A percentile compares a stretch with the other conserved stretches of the same genome.
Conservation (phyloP, 129 eudicot species). For the Flaveria robusta region DNA sequence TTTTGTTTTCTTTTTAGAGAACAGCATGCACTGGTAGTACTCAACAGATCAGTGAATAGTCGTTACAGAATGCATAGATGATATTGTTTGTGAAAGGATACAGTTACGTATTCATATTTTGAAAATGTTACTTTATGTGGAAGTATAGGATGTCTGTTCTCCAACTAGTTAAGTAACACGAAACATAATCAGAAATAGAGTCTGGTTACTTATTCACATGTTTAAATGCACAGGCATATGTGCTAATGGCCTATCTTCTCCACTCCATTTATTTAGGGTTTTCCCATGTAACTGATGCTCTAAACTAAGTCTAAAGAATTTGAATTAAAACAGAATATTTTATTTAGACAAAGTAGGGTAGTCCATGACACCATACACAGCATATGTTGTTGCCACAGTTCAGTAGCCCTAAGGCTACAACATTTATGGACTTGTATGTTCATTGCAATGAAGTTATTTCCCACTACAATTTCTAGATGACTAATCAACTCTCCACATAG, state of each 20-base stretch:
- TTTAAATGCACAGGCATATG: not conserved
- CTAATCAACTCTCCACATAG: constrained; percentile 10
- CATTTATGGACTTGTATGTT: not conserved
- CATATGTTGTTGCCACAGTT: not conserved
- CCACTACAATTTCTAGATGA: not conserved
- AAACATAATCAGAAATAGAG: not conserved
- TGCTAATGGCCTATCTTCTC: constrained; percentile 3
- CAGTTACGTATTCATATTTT: too few relatives aligned
- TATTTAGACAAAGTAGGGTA: not conserved
- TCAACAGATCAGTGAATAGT: too few relatives aligned
- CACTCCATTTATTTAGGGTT: constrained; percentile 16
- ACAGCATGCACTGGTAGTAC: too few relatives aligned
- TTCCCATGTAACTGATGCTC: not conserved
- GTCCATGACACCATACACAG: not conserved
- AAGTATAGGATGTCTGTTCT: not conserved
- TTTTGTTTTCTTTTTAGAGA: too few relatives aligned
- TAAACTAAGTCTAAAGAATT: not conserved
- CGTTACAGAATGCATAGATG: too few relatives aligned
- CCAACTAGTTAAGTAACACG: not conserved
- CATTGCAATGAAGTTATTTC: not conserved
- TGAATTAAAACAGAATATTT: not conserved
- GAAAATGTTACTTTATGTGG: not conserved
- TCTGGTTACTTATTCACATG: constrained; percentile 6
- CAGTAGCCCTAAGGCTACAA: not conserved
- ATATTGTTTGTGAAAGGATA: too few relatives aligned